phyloP scores from a whole-genome alignment of 768 basidiomycete genomes.

The Termitomyces sp. region DNA sequence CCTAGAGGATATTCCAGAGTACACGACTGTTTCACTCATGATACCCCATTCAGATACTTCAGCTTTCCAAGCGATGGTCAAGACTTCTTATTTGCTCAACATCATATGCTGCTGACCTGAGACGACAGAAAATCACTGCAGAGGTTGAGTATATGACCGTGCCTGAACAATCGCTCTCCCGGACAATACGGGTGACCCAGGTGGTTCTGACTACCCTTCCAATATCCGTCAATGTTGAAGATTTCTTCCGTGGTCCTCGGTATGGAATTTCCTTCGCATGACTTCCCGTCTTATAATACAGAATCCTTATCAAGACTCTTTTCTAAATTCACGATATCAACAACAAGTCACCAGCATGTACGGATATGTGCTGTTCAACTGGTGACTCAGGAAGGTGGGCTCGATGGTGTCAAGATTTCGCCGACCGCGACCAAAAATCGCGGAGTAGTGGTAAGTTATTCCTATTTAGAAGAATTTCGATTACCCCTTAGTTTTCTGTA shows the following conservation, averaged over 20 bases:
- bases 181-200: constrained; percentile 50
- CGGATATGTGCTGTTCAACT: constrained; percentile 62
- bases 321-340: constrained; percentile 86
- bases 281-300: neutral
- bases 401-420: constrained; percentile 46
- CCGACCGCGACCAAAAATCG: constrained; percentile 41
- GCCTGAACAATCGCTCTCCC: constrained; percentile 42
- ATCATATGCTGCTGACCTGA: neutral
- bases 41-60: constrained; percentile 68
- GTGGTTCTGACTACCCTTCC: constrained; percentile 69
- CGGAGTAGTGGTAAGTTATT: constrained; percentile 38
- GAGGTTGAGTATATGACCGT: constrained; percentile 64
- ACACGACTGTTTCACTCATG: constrained; percentile 39
- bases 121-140: constrained; percentile 57
- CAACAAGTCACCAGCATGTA: constrained; percentile 73
- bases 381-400: constrained; percentile 34
- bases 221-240: constrained; percentile 90
- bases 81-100: neutral
- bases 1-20: constrained; percentile 41
- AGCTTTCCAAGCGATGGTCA: constrained; percentile 57
- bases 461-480: neutral
- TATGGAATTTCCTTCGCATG: constrained; percentile 20
- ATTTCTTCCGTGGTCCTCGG: constrained; percentile 89
- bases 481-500: constrained; percentile 22
- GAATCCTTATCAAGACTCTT: constrained; percentile 54